These are phyloP conservation scores for Cylindrotheca fusiformis DNA, from an alignment of 108 stramenopile genomes.

Conservation along the genomic window DNA sequence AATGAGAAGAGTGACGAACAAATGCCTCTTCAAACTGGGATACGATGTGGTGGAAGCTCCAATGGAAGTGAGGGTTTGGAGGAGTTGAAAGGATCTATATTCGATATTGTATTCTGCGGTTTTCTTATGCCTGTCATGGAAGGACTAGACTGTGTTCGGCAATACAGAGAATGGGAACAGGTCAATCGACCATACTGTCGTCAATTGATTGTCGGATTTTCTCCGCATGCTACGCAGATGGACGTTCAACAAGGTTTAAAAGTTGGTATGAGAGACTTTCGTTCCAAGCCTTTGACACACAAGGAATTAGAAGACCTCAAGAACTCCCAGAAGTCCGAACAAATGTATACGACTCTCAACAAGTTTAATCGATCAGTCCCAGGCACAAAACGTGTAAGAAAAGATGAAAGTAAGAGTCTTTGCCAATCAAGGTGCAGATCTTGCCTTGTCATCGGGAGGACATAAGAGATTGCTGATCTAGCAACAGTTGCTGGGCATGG, in stretches of 20 bases:
- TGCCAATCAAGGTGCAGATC: background rate
- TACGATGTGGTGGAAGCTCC: slow-evolving; percentile 53
- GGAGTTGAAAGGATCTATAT: slow-evolving; percentile 37
- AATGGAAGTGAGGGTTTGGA: slow-evolving; percentile 73
- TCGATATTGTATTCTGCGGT: slow-evolving; percentile 67
- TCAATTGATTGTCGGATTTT: slow-evolving; percentile 68
- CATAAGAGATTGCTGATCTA: slow-evolving; percentile 11
- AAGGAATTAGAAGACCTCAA: slow-evolving; percentile 48
- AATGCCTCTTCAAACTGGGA: slow-evolving; percentile 51
- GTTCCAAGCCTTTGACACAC: slow-evolving; percentile 50
- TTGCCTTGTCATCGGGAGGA: slow-evolving; percentile 24
- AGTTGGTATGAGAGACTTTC: slow-evolving; percentile 65
- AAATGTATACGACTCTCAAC: slow-evolving; percentile 7
- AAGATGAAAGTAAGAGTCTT: background rate
- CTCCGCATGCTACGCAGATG: slow-evolving; percentile 53
- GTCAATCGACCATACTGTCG: slow-evolving; percentile 34
- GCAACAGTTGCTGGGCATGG: slow-evolving; percentile 18
- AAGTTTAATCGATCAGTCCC: slow-evolving; percentile 16
- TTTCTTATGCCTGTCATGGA: slow-evolving; percentile 84
- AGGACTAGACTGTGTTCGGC: slow-evolving; percentile 66
- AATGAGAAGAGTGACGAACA: slow-evolving; percentile 53
- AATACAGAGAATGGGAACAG: slow-evolving; percentile 57
- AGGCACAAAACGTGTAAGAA: slow-evolving; percentile 2
- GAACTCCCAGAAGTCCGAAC: slow-evolving; percentile 23
- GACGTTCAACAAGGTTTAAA: slow-evolving; percentile 51